A percentile compares a stretch with the other conserved stretches of the same genome.
These are phyloP conservation scores for Erythrophleum fordii DNA, from an alignment of 306 rosid species.

Conservation along the genomic window DNA sequence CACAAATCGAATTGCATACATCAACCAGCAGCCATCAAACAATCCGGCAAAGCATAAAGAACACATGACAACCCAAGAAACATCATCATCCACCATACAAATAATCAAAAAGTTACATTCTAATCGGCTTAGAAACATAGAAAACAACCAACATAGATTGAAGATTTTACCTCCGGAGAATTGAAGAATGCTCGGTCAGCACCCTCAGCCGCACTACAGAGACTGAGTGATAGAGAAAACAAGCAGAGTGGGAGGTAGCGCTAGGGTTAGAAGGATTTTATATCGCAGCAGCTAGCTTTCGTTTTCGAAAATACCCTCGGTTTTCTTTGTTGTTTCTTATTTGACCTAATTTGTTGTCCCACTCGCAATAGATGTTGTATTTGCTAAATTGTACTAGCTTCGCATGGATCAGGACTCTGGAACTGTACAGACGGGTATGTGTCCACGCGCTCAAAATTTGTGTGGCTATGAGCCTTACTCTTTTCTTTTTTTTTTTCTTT, in stretches of 20 bases:
- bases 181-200: neutral
- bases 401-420: neutral
- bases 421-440: neutral
- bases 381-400: neutral
- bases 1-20: neutral
- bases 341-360: neutral
- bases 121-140: neutral
- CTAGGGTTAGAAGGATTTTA: constrained; percentile 34
- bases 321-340: neutral
- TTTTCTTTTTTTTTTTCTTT: too few species aligned
- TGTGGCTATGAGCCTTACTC: neutral
- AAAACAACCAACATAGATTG: neutral
- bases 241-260: neutral
- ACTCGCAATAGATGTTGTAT: neutral
- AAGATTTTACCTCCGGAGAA: constrained; percentile 6
- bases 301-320: constrained; percentile 11
- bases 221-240: neutral
- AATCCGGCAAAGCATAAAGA: neutral
- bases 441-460: neutral
- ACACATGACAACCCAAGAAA: neutral
- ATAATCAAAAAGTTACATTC: neutral
- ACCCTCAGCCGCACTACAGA: constrained; percentile 33
- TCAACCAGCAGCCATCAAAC: neutral
- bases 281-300: neutral
- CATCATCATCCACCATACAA: neutral